Evolutionary conservation across 306 rosid species (phyloP), one percentile per base, ranked within the genome.

Genomic region (Vigna angularis): DNA sequence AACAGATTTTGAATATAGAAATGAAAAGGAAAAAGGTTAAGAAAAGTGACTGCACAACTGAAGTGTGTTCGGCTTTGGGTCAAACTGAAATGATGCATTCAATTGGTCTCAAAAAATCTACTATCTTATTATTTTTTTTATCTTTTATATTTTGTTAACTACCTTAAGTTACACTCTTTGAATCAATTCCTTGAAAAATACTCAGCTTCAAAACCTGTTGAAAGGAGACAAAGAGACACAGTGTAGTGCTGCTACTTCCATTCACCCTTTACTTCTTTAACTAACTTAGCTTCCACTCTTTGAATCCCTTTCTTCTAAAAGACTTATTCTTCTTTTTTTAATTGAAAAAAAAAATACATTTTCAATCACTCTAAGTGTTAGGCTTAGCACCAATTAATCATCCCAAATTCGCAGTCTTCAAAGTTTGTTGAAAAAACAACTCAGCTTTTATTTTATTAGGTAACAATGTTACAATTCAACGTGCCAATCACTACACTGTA

Each of bases 201-300:
- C 95, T 88, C 97, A 50, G 77, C 84, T 34, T 1, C 68, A 82
- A 79, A 83, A 80, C 56, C 68, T 73, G 77, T 44, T 45, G 58
- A 83, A 84, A 83, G 73, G 58, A 38, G 9, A 52, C 32, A 42
- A 78, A 63, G 36, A 7, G 67, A 58, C 62, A 52, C 58, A 72
- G 44, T 18, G 82, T 74, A 85, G 71, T 70, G 78, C 53, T 77
- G 76, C 86, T 66, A 48, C 28, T 70, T 66, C 83, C 79, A 67
- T 79, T 79, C 61, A 78, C 59, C 24, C 30, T 78, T 81, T 83
- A 20, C 72, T 77, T 40, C 78, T 83, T 83, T 87, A 86, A 84
- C 86, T 83, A 75, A 86, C 96, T 92, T 92, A 81, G 82, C 65
- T 78, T 83, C 76, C 96, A 92, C 96, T 89, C 93, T 78, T 83